These are phyloP conservation scores for Sclerotinia borealis DNA, from an alignment of 2,329 filamentous ascomycete species.

Conservation along the genomic window DNA sequence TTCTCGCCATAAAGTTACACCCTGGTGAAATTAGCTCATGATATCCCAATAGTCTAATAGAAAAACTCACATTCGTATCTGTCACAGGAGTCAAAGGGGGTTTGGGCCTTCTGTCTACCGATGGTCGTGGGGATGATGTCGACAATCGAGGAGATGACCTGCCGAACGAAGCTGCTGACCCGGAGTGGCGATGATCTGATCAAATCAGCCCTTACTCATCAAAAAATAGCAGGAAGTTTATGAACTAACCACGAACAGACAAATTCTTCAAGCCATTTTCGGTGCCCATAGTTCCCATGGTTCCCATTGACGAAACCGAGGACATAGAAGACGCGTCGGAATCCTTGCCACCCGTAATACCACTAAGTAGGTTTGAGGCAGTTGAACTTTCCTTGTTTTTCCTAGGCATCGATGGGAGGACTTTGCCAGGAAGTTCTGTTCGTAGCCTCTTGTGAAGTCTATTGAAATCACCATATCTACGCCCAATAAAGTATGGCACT, in stretches of 20 bases:
- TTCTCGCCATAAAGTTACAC: slow-evolving; percentile 70
- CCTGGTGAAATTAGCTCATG: neutral
- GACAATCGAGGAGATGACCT: slow-evolving; percentile 4
- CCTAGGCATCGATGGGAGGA: slow-evolving; percentile 77
- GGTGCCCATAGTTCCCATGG: slow-evolving; percentile 21
- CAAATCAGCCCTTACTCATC: slow-evolving; percentile 6
- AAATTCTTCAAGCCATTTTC: slow-evolving; percentile 33
- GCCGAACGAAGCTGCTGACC: slow-evolving; percentile 15
- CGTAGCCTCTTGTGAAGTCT: slow-evolving; percentile 73
- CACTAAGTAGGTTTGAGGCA: slow-evolving; percentile 49
- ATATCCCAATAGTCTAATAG: neutral
- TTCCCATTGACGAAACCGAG: slow-evolving; percentile 31
- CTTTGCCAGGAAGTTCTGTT: slow-evolving; percentile 82
- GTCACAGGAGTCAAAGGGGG: neutral
- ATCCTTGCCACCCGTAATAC: slow-evolving; percentile 48
- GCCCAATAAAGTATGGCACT: slow-evolving; percentile 71
- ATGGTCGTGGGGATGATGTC: slow-evolving; percentile 10
- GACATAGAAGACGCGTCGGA: slow-evolving; percentile 76
- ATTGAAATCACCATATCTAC: slow-evolving; percentile 83
- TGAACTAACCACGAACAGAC: slow-evolving; percentile 37
- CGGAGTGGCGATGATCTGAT: slow-evolving; percentile 18
- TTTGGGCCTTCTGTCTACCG: slow-evolving; percentile 8
- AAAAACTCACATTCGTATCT: slow-evolving; percentile 14
- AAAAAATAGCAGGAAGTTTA: neutral
- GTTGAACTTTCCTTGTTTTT: slow-evolving; percentile 84